Percentiles rank a stretch among this genome's conserved stretches.
phyloP scores from a whole-genome alignment of 148 eudicot species.

The Arctostaphylos glauca region DNA sequence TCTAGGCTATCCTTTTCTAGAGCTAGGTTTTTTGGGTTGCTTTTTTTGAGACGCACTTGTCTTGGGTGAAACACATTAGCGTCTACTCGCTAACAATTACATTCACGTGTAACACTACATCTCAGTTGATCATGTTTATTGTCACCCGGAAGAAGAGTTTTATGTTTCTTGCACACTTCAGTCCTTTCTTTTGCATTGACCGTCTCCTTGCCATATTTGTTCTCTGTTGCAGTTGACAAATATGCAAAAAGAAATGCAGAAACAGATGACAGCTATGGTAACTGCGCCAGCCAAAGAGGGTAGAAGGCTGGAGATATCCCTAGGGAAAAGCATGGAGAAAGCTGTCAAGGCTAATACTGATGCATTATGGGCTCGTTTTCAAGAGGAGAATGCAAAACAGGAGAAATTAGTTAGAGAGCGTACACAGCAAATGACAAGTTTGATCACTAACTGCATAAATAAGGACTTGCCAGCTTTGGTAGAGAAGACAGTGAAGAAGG shows the following conservation, averaged over 20 bases:
- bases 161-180: neutral
- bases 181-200: neutral
- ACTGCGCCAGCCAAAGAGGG: slow-evolving; percentile 77
- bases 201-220: neutral
- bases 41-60: neutral
- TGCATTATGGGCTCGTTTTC: slow-evolving; percentile 82
- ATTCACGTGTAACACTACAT: neutral
- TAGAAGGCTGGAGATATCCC: slow-evolving; percentile 70
- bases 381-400: slow-evolving; percentile 68
- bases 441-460: slow-evolving; percentile 49
- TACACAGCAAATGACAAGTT: slow-evolving; percentile 52
- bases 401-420: slow-evolving; percentile 72
- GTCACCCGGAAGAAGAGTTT: neutral
- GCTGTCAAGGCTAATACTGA: slow-evolving; percentile 67
- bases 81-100: neutral
- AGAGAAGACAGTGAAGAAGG: slow-evolving; percentile 79
- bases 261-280: slow-evolving; percentile 53
- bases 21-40: neutral
- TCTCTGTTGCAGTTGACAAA: slow-evolving; percentile 46
- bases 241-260: slow-evolving; percentile 71
- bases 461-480: slow-evolving; percentile 60
- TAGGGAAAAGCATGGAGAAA: slow-evolving; percentile 73
- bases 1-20: neutral
- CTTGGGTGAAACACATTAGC: neutral
- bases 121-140: neutral